Evolutionary conservation across 768 basidiomycete genomes (phyloP).

Genomic region (Lepiota brunneoincarnata): DNA sequence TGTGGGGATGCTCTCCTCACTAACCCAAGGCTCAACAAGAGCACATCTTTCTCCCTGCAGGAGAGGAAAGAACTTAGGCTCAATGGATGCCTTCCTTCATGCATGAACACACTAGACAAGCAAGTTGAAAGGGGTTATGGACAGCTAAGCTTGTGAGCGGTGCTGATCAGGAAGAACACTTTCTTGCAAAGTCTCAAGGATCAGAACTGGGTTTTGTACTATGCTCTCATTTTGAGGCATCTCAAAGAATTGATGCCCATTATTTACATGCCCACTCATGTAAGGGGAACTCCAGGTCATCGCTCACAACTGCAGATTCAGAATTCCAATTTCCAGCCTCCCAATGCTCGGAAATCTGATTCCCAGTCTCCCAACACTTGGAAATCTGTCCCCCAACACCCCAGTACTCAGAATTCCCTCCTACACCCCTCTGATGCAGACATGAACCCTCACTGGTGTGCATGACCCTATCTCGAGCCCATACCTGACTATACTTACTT

Average conservation of each 20-base stretch:
- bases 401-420: too few relatives aligned
- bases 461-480: too few relatives aligned
- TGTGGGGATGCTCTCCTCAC: conserved; percentile 62
- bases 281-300: too few relatives aligned
- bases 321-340: too few relatives aligned
- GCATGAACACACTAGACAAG: conserved; percentile 65
- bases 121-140: conserved; percentile 75
- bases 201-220: conserved; percentile 84
- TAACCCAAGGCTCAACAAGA: conserved; percentile 75
- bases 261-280: conserved; percentile 84
- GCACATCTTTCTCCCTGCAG: conserved; percentile 65
- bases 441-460: too few relatives aligned
- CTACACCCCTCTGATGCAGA: too few relatives aligned
- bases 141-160: conserved; percentile 43
- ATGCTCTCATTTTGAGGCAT: conserved; percentile 56
- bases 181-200: conserved; percentile 75
- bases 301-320: too few relatives aligned
- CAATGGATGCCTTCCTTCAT: conserved; percentile 47
- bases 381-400: too few relatives aligned
- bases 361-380: too few relatives aligned
- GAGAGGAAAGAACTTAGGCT: conserved; percentile 75
- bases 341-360: too few relatives aligned
- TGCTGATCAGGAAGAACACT: conserved; percentile 57
- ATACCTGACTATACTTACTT: too few relatives aligned
- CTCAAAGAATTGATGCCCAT: conserved; percentile 66